phyloP scores from a whole-genome alignment of 176 grass and related monocot species.

The Aegilops umbellulata region DNA sequence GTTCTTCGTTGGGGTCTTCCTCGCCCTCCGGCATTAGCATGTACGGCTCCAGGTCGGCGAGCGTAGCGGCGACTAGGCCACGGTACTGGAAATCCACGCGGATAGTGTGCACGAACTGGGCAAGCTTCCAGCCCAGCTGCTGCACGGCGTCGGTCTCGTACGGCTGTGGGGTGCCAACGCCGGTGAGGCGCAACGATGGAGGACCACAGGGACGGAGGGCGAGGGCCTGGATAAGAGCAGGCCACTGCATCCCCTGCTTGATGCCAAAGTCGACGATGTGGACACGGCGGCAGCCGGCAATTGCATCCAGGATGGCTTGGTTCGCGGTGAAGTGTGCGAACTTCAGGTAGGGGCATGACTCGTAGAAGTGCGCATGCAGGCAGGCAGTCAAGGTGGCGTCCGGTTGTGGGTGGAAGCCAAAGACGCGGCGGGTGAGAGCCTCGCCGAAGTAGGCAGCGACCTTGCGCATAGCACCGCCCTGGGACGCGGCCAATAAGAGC shows the following conservation, averaged over 20 bases:
- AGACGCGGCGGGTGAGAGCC: too few relatives aligned
- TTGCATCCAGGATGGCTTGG: conserved; percentile 90
- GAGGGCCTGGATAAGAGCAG: conserved; percentile 84
- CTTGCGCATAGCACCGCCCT: too few relatives aligned
- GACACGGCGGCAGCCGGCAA: conserved; percentile 72
- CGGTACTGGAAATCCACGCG: too few relatives aligned
- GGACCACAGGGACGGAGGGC: conserved; percentile 77
- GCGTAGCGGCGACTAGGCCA: too few relatives aligned
- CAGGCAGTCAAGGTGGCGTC: conserved; percentile 70
- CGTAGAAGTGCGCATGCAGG: conserved; percentile 91
- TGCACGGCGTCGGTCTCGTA: conserved; percentile 25
- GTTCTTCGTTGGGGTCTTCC: too few relatives aligned
- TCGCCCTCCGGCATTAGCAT: too few relatives aligned
- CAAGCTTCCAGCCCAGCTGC: too few relatives aligned
- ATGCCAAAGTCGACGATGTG: conserved; percentile 93
- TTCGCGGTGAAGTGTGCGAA: conserved; percentile 99
- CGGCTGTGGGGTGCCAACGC: conserved; percentile 65
- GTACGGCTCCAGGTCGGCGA: too few relatives aligned
- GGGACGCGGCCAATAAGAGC: too few relatives aligned
- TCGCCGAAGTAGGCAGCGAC: too few relatives aligned
- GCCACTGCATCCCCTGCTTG: conserved; percentile 98
- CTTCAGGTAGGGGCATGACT: conserved; percentile 94
- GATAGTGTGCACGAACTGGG: too few relatives aligned
- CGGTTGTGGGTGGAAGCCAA: too few relatives aligned
- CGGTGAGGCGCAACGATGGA: conserved; percentile 76